Evolutionary conservation across 495 filamentous ascomycete genomes (phyloP).

Genomic region (Gamarada debralockiae): DNA sequence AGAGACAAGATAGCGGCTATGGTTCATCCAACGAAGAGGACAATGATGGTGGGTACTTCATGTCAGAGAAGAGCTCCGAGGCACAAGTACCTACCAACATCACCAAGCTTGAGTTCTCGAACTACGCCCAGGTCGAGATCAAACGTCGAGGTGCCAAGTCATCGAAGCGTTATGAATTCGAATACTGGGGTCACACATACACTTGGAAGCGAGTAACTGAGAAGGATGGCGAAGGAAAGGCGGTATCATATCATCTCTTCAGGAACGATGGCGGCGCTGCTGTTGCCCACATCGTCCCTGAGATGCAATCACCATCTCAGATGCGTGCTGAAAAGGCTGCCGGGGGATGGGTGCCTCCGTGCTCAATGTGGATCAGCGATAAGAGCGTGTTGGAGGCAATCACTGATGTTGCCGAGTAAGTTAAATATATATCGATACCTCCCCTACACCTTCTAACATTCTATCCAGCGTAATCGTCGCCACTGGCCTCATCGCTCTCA

Average conservation of each 20-base stretch:
- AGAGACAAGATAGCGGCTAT: conserved; percentile 57
- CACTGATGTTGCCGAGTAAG: conserved; percentile 92
- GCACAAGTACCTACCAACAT: conserved; percentile 55
- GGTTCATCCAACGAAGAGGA: conserved; percentile 40
- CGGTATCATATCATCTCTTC: conserved; percentile 72
- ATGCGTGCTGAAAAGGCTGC: conserved; percentile 68
- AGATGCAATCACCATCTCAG: conserved; percentile 65
- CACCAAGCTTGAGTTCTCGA: conserved; percentile 89
- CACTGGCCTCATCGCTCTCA: conserved; percentile 82
- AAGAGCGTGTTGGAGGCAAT: conserved; percentile 56
- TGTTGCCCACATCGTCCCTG: conserved; percentile 84
- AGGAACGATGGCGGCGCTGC: conserved; percentile 56
- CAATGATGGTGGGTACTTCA: conserved; percentile 38
- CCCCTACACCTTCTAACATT: conserved; percentile 6
- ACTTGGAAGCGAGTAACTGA: conserved; percentile 74
- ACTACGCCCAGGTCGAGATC: conserved; percentile 92
- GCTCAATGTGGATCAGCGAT: conserved; percentile 84
- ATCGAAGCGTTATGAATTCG: conserved; percentile 33
- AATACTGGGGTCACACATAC: conserved; percentile 47
- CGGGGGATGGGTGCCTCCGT: conserved; percentile 90
- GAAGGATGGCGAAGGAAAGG: conserved; percentile 50
- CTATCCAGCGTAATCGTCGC: conserved; percentile 73
- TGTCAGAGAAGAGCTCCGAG: conserved; percentile 27
- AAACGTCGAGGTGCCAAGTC: conserved; percentile 64
- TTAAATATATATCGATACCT: conserved; percentile 26